Conservation (phyloP, 139 green algal genomes). For the Tetraselmis striata region DNA sequence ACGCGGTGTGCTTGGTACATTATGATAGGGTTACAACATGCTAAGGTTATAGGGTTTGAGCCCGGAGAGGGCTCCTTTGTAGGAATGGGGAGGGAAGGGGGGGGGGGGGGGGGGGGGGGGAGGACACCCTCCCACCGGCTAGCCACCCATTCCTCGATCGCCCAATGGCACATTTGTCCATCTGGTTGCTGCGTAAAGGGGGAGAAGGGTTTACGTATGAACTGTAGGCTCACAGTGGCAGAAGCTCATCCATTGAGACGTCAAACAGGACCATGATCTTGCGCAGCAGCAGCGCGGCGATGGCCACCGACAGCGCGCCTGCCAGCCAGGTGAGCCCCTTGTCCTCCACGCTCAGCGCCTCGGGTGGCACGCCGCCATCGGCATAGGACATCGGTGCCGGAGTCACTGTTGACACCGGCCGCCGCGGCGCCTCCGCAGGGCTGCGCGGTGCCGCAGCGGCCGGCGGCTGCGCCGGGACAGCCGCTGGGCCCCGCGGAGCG, state of each 20-base stretch:
- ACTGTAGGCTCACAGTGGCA: background rate
- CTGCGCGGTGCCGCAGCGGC: background rate
- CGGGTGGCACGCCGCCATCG: background rate
- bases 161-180: no score
- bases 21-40: no score
- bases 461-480: background rate
- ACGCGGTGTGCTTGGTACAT: no score
- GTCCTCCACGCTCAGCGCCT: slow-evolving; percentile 25
- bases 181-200: no score
- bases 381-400: slow-evolving; percentile 1
- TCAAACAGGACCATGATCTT: background rate
- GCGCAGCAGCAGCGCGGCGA: slow-evolving; percentile 16
- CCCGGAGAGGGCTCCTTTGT: no score
- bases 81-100: no score
- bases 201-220: no score
- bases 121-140: no score
- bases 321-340: slow-evolving; percentile 41
- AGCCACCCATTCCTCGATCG: no score
- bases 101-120: no score
- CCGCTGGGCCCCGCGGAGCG: no score
- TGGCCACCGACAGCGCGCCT: slow-evolving; percentile 32
- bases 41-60: no score
- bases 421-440: background rate
- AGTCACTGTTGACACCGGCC: background rate
- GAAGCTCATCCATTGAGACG: background rate